Evolutionary conservation across 495 filamentous ascomycete species (phyloP).

Genomic region (Neurospora sp.): DNA sequence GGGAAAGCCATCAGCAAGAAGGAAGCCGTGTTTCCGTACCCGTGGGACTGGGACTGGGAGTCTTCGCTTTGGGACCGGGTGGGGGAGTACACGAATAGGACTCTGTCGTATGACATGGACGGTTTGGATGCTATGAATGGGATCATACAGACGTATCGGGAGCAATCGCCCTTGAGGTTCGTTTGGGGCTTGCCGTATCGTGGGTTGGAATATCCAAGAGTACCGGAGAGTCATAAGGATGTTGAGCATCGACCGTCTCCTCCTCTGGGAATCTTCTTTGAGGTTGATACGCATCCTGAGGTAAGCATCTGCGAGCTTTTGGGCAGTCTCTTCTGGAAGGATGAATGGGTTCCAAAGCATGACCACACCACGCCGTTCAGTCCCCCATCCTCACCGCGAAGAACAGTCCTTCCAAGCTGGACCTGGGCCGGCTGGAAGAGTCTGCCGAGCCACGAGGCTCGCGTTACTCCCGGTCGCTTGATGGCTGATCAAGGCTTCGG

Average conservation of each 20-base stretch:
- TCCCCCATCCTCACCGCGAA: not conserved
- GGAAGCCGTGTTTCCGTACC: not conserved
- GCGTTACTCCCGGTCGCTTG: not conserved
- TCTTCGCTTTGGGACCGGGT: not conserved
- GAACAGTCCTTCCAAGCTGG: slow-evolving; percentile 1
- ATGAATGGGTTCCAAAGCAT: not conserved
- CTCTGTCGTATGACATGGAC: not conserved
- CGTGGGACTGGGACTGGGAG: not conserved
- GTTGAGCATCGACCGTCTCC: not conserved
- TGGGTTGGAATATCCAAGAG: not conserved
- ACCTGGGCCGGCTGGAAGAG: slow-evolving; percentile 1
- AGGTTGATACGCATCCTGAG: not conserved
- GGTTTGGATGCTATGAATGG: not conserved
- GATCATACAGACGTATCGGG: not conserved
- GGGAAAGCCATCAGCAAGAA: not conserved
- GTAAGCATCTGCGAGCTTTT: not conserved
- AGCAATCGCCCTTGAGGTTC: not conserved
- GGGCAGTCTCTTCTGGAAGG: not conserved
- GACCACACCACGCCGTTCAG: not conserved
- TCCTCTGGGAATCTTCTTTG: not conserved
- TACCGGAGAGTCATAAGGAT: not conserved
- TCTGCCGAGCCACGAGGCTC: not conserved
- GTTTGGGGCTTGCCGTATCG: not conserved
- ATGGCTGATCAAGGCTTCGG: not conserved
- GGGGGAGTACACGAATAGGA: not conserved